Evolutionary conservation across 257 asterid species (phyloP), one percentile per base, ranked within the genome.

Genomic region (Gentiana straminea): DNA sequence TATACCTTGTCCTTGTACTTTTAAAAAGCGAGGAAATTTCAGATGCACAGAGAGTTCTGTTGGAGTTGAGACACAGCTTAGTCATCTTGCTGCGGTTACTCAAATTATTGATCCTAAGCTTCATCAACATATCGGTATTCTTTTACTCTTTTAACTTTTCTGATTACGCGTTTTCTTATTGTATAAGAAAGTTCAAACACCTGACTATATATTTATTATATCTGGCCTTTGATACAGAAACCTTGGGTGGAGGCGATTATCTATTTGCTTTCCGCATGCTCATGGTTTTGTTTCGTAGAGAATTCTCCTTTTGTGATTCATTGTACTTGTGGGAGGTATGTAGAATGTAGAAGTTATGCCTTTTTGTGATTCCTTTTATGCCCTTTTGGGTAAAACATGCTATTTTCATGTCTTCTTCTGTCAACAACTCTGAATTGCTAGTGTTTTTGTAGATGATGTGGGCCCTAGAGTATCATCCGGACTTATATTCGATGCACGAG

Each of bases 301-400:
- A 89, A 57, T 86, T 89, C 75, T 89, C 97, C 63, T 86, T 89
- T 74, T 89, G 77, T 3, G 97, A 89, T 70, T 86, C 93, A 36
- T 80, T 89, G 50, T 86, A 80, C 73, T 94, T 89, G 41, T 89
- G 97, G 97, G 97, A 89, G 97, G 97, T 86, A 79, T 66, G 46
- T 11, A 24, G 24, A 24, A 24, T 24, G 24, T 24, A 24, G 24
- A 24, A 24, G 24, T 24, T 24, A 24, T 24, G 24, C 24, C 24
- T 24, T 24, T 24, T 24, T 24, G 8, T 5, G 9, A 24, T 24
- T 24, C 8, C 46, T 5, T 41, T 7, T 41, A 5, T 7, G 46
- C 46, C 46, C 7, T 41, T 41, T 41, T 41, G 9, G 7, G 24
- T 10, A 41, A 41, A 41, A 41, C 46, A 41, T 41, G 5, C 24